A percentile compares a stretch with the other conserved stretches of the same genome.
phyloP scores from a whole-genome alignment of 345 rosid genomes.

The Camelina laxa region DNA sequence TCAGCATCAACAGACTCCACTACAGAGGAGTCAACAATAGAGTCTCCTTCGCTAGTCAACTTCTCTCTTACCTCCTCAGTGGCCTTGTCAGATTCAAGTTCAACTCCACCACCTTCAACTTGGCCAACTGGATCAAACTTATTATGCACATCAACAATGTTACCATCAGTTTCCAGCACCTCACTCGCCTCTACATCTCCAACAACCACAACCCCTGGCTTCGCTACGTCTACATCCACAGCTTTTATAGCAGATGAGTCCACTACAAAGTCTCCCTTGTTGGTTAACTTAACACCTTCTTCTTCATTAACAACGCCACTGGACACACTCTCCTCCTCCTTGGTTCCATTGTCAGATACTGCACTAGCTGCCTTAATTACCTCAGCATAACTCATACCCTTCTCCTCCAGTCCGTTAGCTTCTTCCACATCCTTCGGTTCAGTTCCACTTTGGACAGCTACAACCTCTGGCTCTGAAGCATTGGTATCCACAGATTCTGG shows the following conservation, averaged over 20 bases:
- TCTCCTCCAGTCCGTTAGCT: conserved; percentile 40
- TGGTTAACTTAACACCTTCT: conserved; percentile 43
- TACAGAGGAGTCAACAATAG: conserved; percentile 45
- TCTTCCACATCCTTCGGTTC: conserved; percentile 46
- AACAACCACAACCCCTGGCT: conserved; percentile 47
- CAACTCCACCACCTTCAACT: conserved; percentile 31
- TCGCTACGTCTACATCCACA: conserved; percentile 40
- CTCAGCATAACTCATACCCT: conserved; percentile 36
- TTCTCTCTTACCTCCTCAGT: conserved; percentile 47
- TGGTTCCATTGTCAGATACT: conserved; percentile 37
- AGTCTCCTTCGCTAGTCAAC: conserved; percentile 46
- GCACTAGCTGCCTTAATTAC: conserved; percentile 39
- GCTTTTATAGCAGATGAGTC: conserved; percentile 42
- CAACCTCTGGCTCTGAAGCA: conserved; percentile 42
- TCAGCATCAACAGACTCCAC: conserved; percentile 40
- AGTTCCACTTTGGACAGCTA: conserved; percentile 41
- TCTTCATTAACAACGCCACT: conserved; percentile 24
- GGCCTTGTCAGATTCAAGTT: conserved; percentile 31
- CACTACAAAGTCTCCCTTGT: conserved; percentile 43
- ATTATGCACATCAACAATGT: conserved; percentile 47
- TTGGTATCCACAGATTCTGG: conserved; percentile 34
- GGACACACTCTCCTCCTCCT: conserved; percentile 35
- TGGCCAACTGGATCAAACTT: conserved; percentile 49
- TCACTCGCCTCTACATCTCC: conserved; percentile 51
- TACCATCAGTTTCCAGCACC: conserved; percentile 46